Base-by-base conservation (phyloP, 2,329 filamentous ascomycete species). In the Talaromyces sp. region DNA sequence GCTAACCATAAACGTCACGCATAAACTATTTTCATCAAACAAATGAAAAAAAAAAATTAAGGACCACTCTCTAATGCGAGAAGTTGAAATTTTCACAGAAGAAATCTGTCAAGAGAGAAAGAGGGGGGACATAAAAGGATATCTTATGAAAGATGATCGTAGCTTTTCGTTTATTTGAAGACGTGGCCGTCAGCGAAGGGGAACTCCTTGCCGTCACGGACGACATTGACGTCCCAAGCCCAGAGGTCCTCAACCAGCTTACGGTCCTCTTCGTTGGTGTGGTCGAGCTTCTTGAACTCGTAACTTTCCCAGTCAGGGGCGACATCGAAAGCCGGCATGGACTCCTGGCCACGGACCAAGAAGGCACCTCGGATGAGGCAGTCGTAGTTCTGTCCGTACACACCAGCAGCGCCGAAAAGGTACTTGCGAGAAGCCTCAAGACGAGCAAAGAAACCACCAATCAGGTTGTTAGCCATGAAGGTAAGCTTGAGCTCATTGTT, bases 391-490 rank as follows among this genome's bases (percentile, higher is more conserved):
- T 83, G 79, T 74, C 94, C 94, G 77, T 90, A 99, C 68, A 99
- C 94, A 68, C 90, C 93, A 71, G 87, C 86, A 72, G 84, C 87
- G 70, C 94, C 94, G 81, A 99, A 97, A 76, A 99, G 80, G 85
- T 91, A 96, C 88, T 99, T 99, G 84, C 94, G 92, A 75, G 91
- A 96, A 66, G 77, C 94, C 85, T 99, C 94, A 63, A 99, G 91
- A 84, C 94, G 94, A 78, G 87, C 85, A 83, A 97, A 96, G 87
- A 99, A 96, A 77, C 94, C 94, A 80, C 85, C 92, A 76, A 99
- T 93, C 79, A 97, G 83, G 87, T 99, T 99, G 85, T 89, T 91
- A 70, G 91, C 93, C 94, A 99, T 99, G 90, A 99, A 99, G 74
- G 89, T 90, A 79, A 94, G 83, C 74, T 91, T 97, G 69, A 99